Conservation (phyloP, 495 filamentous ascomycete genomes). For the Aspergillus bertholletiae region DNA sequence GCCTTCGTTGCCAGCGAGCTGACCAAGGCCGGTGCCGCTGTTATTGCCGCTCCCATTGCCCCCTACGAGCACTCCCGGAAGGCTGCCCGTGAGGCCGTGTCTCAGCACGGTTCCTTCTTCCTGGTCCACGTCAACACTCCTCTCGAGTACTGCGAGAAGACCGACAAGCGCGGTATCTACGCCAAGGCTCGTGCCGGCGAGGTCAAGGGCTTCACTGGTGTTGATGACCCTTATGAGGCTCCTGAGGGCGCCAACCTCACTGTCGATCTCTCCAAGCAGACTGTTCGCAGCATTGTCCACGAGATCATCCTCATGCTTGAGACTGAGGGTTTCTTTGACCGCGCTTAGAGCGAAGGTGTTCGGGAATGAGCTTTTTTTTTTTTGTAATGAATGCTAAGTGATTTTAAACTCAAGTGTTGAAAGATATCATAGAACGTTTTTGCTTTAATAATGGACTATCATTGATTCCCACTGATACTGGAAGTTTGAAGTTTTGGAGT, state of each 20-base stretch:
- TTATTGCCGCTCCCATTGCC: constrained; percentile 96
- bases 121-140: constrained; percentile 92
- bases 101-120: constrained; percentile 86
- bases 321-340: constrained; percentile 70
- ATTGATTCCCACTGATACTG: constrained; percentile 10
- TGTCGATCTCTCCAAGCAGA: constrained; percentile 81
- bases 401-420: background rate
- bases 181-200: constrained; percentile 77
- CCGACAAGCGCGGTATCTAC: constrained; percentile 92
- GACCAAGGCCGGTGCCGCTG: constrained; percentile 86
- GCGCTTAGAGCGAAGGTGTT: constrained; percentile 19
- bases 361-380: background rate
- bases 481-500: constrained; percentile 11
- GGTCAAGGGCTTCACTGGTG: constrained; percentile 98
- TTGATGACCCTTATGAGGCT: constrained; percentile 94
- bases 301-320: constrained; percentile 94
- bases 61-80: constrained; percentile 77
- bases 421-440: constrained; percentile 1
- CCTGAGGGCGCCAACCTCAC: constrained; percentile 78
- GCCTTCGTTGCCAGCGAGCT: constrained; percentile 94
- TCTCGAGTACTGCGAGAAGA: constrained; percentile 89
- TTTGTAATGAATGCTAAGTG: constrained; percentile 5
- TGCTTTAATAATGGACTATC: background rate
- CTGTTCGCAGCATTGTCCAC: constrained; percentile 89
- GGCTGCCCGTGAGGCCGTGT: constrained; percentile 76